Evolutionary conservation across 345 rosid species (phyloP).

Genomic region (Isatis tinctoria): DNA sequence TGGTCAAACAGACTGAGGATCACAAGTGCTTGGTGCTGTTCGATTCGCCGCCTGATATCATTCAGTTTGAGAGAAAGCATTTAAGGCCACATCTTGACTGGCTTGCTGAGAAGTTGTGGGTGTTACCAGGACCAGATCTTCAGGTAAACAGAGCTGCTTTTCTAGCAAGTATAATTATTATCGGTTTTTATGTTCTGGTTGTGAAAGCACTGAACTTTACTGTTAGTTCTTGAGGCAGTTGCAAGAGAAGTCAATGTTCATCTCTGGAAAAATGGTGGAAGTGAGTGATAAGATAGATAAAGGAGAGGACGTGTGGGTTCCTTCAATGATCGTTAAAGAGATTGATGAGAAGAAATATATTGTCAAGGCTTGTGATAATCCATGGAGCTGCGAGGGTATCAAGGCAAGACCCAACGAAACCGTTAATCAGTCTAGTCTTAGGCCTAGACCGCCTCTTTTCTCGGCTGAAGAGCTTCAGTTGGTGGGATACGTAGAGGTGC

Average conservation of each 20-base stretch:
- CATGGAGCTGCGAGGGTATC: conserved; percentile 24
- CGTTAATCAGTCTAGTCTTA: background rate
- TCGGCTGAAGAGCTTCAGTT: conserved; percentile 33
- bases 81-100: conserved; percentile 51
- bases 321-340: conserved; percentile 38
- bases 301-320: background rate
- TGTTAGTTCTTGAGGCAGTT: background rate
- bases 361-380: conserved; percentile 31
- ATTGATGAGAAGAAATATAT: background rate
- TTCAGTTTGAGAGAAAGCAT: conserved; percentile 37
- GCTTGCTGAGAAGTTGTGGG: conserved; percentile 43
- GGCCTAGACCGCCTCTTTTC: conserved; percentile 41
- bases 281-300: background rate
- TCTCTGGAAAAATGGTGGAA: conserved; percentile 15
- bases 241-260: background rate
- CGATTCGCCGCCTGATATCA: conserved; percentile 43
- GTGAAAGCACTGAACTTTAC: background rate
- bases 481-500: conserved; percentile 46
- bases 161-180: background rate
- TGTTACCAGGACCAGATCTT: conserved; percentile 26
- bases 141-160: background rate
- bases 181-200: background rate
- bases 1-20: conserved; percentile 36
- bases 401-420: conserved; percentile 13
- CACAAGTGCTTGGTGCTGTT: conserved; percentile 40